Conservation (phyloP, 306 rosid species). For the Glycine latifolia region DNA sequence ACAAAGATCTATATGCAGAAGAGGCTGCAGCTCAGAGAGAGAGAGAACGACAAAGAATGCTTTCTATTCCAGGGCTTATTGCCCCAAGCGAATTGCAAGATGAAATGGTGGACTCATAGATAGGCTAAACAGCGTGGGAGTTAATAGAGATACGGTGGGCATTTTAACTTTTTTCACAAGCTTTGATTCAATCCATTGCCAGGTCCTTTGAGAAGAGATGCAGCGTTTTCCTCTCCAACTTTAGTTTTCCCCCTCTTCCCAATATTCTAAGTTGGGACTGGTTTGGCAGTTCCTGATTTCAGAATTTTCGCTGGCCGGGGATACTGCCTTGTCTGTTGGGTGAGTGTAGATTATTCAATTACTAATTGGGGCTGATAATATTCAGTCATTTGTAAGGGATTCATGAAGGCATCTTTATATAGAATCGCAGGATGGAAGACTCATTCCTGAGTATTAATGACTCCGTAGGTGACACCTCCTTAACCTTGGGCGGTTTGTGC, state of each 20-base stretch:
- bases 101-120: constrained; percentile 91
- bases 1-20: constrained; percentile 96
- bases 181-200: constrained; percentile 54
- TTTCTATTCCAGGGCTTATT: constrained; percentile 94
- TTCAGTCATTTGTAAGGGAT: constrained; percentile 63
- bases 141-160: constrained; percentile 51
- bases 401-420: constrained; percentile 48
- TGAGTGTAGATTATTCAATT: constrained; percentile 82
- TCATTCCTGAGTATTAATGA: constrained; percentile 56
- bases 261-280: constrained; percentile 59
- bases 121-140: constrained; percentile 46
- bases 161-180: constrained; percentile 52
- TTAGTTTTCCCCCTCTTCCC: constrained; percentile 59
- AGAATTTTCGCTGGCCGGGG: constrained; percentile 56
- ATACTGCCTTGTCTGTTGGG: constrained; percentile 60
- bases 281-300: constrained; percentile 57
- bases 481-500: constrained; percentile 76
- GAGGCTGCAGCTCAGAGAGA: constrained; percentile 98
- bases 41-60: constrained; percentile 95
- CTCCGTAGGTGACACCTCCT: constrained; percentile 69
- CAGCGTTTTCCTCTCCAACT: constrained; percentile 53
- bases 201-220: constrained; percentile 52
- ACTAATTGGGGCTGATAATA: constrained; percentile 71
- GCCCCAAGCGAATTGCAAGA: constrained; percentile 98
- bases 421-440: constrained; percentile 58